Conservation (phyloP, 805 yeast species). For the Naumovozyma dairenensis region DNA sequence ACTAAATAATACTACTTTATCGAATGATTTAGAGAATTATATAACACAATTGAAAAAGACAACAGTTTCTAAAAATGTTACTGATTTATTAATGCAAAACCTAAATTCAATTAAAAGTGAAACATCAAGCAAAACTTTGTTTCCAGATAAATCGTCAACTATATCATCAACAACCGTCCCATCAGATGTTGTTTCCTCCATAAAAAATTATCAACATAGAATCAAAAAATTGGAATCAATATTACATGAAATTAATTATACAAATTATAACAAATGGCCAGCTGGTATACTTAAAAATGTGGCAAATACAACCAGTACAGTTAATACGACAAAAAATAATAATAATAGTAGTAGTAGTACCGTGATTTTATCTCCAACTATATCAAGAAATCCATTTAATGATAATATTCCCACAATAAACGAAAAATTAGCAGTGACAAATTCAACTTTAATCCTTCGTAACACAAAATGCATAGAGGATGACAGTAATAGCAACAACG, state of each 20-base stretch:
- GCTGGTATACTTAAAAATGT: conserved; percentile 29
- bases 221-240: conserved; percentile 70
- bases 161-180: too few relatives aligned
- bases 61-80: neutral
- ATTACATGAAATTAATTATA: conserved; percentile 62
- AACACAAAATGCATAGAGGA: too few relatives aligned
- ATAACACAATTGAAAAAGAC: neutral
- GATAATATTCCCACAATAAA: conserved; percentile 1
- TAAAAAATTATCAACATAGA: too few relatives aligned
- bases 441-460: too few relatives aligned
- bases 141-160: too few relatives aligned
- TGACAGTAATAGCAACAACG: too few relatives aligned
- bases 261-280: conserved; percentile 40
- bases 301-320: conserved; percentile 2
- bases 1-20: too few relatives aligned
- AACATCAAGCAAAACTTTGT: too few relatives aligned
- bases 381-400: conserved; percentile 1
- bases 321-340: neutral
- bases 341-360: too few relatives aligned
- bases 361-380: too few relatives aligned
- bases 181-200: too few relatives aligned
- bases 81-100: neutral
- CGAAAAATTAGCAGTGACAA: conserved; percentile 1
- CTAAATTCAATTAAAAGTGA: neutral
- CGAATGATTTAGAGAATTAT: too few relatives aligned